Evolutionary conservation across 495 filamentous ascomycete species (phyloP), one percentile per base, ranked within the genome.

Genomic region (Tuber microsphaerosporum): DNA sequence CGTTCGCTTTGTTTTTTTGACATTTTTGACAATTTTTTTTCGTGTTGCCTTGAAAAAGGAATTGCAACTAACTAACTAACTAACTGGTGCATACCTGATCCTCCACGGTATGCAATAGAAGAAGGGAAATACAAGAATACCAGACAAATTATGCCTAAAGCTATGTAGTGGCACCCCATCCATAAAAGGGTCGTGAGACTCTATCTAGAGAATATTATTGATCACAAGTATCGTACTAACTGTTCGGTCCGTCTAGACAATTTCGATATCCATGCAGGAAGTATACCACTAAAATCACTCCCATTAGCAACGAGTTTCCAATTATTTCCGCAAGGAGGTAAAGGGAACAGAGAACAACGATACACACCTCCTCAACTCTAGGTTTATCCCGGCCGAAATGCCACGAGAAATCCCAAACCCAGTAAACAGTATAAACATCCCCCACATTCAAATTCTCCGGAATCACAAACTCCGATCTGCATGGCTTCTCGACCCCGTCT

Each of bases 211-310:
- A 34, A 19, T 17, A 65, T 34, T 65, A 34, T 34, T 34, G 26
- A 65, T 65, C 26, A 12, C 56, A 65, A 7, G 14, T 26, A 34
- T 19, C 4, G 10, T 17, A 17, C 51, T 3, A 61, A 61, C 8
- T 31, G 22, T 16, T 61, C 10, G n/a, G 26, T 2, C 56, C 26
- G 3, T 34, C 56, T 65, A 65, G 34, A 81, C n/a, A 73, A 81
- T 77, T 71, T 81, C 79, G 37, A 81, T 78, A 51, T 81, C 79
- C 31, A 81, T 43, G 41, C 78, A 80, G 34, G 79, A 73, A 34
- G 78, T 81, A 69, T 81, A 81, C 72, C 75, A 81, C 79, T 80
- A 41, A 12, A 44, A 9, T 34, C 26, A 42, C 37, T 19, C n/a
- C 16, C 74, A 42, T 79, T 75, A 79, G 70, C 19, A 70, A n/a